Conservation (phyloP, 257 asterid genomes). For the Lycium barbarum region DNA sequence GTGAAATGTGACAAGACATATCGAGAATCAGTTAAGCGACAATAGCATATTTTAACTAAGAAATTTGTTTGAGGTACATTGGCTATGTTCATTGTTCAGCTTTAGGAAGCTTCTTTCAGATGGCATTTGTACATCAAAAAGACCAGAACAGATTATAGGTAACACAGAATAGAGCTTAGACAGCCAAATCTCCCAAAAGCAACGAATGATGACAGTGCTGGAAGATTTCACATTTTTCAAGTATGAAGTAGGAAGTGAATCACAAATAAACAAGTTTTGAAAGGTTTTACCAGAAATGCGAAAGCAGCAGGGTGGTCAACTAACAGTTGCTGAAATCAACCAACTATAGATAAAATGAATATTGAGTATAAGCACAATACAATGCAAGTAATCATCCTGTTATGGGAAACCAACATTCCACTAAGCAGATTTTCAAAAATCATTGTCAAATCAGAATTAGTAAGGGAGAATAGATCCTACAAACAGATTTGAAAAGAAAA, state of each 20-base stretch:
- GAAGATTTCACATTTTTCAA: neutral
- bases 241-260: neutral
- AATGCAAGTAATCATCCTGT: neutral
- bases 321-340: neutral
- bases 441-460: neutral
- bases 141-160: neutral
- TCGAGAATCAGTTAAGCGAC: neutral
- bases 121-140: neutral
- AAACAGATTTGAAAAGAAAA: too few relatives aligned
- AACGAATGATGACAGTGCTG: neutral
- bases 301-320: neutral
- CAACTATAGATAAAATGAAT: neutral
- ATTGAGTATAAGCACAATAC: neutral
- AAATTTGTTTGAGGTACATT: neutral
- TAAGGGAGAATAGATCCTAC: too few relatives aligned
- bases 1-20: neutral
- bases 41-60: neutral
- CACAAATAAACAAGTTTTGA: neutral
- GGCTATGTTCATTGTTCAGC: neutral
- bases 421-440: neutral
- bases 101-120: neutral
- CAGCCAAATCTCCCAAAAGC: neutral
- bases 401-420: neutral
- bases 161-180: neutral
- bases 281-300: neutral